Percentiles rank a stretch among this genome's conserved stretches.
phyloP scores from a whole-genome alignment of 371 early-diverging fungal genomes.

The Mucor saturninus region DNA sequence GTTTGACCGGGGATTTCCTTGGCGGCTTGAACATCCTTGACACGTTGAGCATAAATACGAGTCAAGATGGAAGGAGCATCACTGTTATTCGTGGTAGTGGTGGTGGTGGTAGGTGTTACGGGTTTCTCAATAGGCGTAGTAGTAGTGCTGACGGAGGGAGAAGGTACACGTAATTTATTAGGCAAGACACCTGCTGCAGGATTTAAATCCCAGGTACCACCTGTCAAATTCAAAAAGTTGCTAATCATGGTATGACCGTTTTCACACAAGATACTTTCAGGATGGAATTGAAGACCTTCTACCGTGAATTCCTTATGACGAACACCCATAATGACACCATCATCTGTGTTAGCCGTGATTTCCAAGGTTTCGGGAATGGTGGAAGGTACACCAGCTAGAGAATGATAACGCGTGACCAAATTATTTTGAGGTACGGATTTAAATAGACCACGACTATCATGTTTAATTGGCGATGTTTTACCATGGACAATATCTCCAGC shows the following conservation, averaged over 20 bases:
- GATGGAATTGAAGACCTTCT: constrained; percentile 98
- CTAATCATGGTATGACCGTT: constrained; percentile 83
- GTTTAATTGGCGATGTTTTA: constrained; percentile 85
- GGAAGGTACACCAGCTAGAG: constrained; percentile 84
- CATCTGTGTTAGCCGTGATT: constrained; percentile 85
- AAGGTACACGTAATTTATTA: constrained; percentile 21
- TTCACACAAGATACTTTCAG: constrained; percentile 93
- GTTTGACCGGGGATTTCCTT: constrained; percentile 78
- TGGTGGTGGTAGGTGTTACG: not conserved
- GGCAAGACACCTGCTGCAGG: constrained; percentile 54
- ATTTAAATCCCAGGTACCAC: constrained; percentile 87
- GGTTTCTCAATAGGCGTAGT: constrained; percentile 5
- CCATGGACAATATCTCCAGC: constrained; percentile 96
- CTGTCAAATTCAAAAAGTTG: constrained; percentile 86
- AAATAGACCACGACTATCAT: constrained; percentile 91
- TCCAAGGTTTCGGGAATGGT: constrained; percentile 86
- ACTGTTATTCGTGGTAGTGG: not conserved
- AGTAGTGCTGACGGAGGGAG: constrained; percentile 31
- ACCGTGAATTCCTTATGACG: constrained; percentile 87
- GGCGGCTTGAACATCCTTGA: constrained; percentile 76
- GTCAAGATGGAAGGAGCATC: constrained; percentile 60
- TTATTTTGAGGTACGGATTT: constrained; percentile 82
- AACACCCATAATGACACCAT: constrained; percentile 92
- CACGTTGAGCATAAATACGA: constrained; percentile 79
- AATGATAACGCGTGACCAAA: constrained; percentile 93